Conservation (phyloP, 2,329 filamentous ascomycete genomes). For the Scedosporium apiospermum region DNA sequence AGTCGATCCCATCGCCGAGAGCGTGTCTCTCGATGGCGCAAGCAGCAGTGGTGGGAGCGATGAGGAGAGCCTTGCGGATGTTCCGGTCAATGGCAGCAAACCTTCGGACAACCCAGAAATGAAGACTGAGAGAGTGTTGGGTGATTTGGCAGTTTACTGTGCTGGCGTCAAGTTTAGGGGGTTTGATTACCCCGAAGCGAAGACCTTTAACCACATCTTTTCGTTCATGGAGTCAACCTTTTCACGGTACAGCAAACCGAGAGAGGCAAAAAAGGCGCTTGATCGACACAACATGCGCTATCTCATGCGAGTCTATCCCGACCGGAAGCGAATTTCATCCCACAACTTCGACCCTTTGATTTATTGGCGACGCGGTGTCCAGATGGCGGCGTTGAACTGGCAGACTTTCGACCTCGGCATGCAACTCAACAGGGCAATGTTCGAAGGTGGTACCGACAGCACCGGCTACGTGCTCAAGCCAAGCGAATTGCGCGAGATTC, state of each 20-base stretch:
- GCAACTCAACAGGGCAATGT: conserved; percentile 97
- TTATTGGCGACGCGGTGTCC: conserved; percentile 91
- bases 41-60: conserved; percentile 5
- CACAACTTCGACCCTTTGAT: conserved; percentile 91
- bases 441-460: conserved; percentile 75
- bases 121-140: conserved; percentile 78
- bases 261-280: conserved; percentile 66
- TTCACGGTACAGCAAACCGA: conserved; percentile 65
- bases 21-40: conserved; percentile 13
- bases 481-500: conserved; percentile 66
- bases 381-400: conserved; percentile 98
- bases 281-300: conserved; percentile 87
- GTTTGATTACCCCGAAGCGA: conserved; percentile 69
- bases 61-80: conserved; percentile 64
- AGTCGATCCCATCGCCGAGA: conserved; percentile 49
- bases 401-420: conserved; percentile 94
- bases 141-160: conserved; percentile 73
- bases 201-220: conserved; percentile 87
- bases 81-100: conserved; percentile 51
- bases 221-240: conserved; percentile 91
- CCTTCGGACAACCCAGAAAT: conserved; percentile 48
- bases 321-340: conserved; percentile 69
- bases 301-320: conserved; percentile 90
- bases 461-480: conserved; percentile 94
- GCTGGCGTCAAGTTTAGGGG: conserved; percentile 71